Percentiles rank a stretch among this genome's conserved stretches.
phyloP scores from a whole-genome alignment of 1,139 yeast genomes.

The Pneumocystis wakefieldiae region DNA sequence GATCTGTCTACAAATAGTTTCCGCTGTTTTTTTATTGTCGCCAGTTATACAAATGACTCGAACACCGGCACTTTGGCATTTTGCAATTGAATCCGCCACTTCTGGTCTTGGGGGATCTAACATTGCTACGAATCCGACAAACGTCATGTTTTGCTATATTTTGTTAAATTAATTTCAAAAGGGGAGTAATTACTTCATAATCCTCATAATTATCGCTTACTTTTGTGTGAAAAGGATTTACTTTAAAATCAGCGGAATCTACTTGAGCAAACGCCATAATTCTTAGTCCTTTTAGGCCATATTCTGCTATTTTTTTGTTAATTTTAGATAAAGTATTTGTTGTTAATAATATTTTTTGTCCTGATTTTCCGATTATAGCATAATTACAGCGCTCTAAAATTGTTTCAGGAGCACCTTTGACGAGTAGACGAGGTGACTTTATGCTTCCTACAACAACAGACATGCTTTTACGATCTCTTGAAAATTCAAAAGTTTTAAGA shows the following conservation, averaged over 20 bases:
- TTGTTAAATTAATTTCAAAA: neutral
- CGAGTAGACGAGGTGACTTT: conserved; percentile 22
- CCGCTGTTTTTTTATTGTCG: conserved; percentile 40
- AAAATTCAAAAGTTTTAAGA: conserved; percentile 35
- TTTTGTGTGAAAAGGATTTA: conserved; percentile 2
- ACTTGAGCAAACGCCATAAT: conserved; percentile 27
- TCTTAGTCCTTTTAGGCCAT: conserved; percentile 34
- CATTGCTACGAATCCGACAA: conserved; percentile 36
- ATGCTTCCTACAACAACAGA: conserved; percentile 19
- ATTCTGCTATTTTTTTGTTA: conserved; percentile 14
- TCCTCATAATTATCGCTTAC: conserved; percentile 13
- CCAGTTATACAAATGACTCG: conserved; percentile 36
- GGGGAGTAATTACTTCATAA: neutral
- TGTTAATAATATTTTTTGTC: conserved; percentile 17
- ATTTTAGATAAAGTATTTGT: conserved; percentile 13
- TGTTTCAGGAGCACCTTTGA: conserved; percentile 41
- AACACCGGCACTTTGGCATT: conserved; percentile 35
- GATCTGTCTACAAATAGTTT: conserved; percentile 35
- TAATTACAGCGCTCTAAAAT: conserved; percentile 25
- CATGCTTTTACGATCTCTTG: conserved; percentile 5
- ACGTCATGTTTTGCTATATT: conserved; percentile 16
- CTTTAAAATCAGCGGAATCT: conserved; percentile 17
- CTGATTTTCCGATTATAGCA: conserved; percentile 8
- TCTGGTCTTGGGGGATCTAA: conserved; percentile 39
- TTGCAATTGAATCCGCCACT: conserved; percentile 28